Base-by-base conservation (phyloP, 1,284 basidiomycete species). In the Trametes versicolor region DNA sequence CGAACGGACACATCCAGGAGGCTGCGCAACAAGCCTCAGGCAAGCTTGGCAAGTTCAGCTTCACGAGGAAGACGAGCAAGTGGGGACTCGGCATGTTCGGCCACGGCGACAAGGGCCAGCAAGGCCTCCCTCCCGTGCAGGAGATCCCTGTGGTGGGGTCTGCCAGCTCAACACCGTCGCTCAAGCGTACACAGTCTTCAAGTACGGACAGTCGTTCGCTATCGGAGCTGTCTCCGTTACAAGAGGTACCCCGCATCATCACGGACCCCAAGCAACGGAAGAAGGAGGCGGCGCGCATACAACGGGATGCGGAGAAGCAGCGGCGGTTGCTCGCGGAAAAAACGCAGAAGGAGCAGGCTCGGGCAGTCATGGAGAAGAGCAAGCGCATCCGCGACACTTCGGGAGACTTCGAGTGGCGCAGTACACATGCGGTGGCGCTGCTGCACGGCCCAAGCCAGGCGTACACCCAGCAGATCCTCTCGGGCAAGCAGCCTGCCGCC, bases 291-390 rank as follows among this genome's bases (percentile, higher is more conserved):
- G 92, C 96, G 76, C 87, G 90, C 57, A 81, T 93, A 58, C 90
- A 92, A 41, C 88, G 89, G 63, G 95, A 98, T 77, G 92, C 94
- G 29, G 95, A 97, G 81, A 90, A 92, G 76, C 92, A 95, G 67
- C 91, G 92, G 68, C 93, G 96, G 66, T 88, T 91, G 64, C 86
- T 94, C 52, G 89, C 88, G 34, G 88, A 92, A 77, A 89, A 89
- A 75, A 87, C 80, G 73, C 87, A 90, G 71, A 86, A 82, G 72
- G 97, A 99, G 72, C 92, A 97, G 73, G 95, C 97, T 7, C 88
- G 97, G 58, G 96, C 96, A 43, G 97, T 99, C 77, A 93, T 99
- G 89, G 89, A 92, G 76, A 98, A 98, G 82, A 93, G 95, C 74
- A 90, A 87, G 64, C 87, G 90, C 70, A 83, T 95, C 74, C 81